Evolutionary conservation across 345 rosid genomes (phyloP).

Genomic region (Gossypium arboreum): DNA sequence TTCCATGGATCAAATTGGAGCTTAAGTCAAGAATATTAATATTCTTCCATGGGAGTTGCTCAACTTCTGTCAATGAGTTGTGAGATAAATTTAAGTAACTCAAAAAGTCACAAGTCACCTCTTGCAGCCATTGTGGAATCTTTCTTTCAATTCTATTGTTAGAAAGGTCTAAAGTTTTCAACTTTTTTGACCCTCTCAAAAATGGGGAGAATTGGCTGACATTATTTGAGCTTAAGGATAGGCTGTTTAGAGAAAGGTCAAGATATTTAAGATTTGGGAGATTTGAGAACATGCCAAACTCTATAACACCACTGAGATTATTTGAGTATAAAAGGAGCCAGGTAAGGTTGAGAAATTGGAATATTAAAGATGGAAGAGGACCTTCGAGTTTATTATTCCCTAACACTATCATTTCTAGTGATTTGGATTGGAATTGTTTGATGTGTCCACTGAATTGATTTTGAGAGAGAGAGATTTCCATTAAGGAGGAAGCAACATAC

Average conservation of each 20-base stretch:
- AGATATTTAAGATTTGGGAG: not conserved
- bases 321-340: not conserved
- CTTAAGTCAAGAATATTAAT: not conserved
- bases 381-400: too few species aligned
- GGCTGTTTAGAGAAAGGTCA: constrained; percentile 2
- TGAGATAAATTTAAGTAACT: not conserved
- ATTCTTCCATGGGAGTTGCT: not conserved
- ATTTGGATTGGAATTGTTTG: not conserved
- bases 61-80: not conserved
- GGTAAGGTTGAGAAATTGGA: not conserved
- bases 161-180: too few species aligned
- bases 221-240: not conserved
- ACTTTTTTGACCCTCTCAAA: too few species aligned
- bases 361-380: not conserved
- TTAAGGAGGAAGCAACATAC: too few species aligned
- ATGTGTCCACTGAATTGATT: not conserved
- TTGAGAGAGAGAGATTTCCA: too few species aligned
- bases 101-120: accelerated
- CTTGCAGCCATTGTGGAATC: too few species aligned
- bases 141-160: too few species aligned
- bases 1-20: too few species aligned
- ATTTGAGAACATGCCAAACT: constrained; percentile 17
- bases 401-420: not conserved
- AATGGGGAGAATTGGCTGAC: too few species aligned
- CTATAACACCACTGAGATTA: not conserved